Base-by-base conservation (phyloP, 495 filamentous ascomycete genomes). In the Jackrogersella minutella region DNA sequence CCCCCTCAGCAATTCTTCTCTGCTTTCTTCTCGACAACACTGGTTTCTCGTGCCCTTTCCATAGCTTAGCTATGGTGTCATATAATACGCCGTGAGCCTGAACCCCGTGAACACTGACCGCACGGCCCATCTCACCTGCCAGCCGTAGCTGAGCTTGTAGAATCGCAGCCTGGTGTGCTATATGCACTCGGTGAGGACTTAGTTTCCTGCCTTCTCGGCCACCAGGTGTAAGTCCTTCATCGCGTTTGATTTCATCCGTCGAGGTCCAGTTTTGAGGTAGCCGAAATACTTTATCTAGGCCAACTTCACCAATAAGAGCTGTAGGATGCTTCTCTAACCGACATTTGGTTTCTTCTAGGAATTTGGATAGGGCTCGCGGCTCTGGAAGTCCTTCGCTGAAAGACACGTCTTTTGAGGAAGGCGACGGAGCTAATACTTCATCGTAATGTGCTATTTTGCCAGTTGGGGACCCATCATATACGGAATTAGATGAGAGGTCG, bases 91-190 rank as follows among this genome's bases (percentile, higher is more conserved):
- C 96, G 69, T 97, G 95, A 0, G 91, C 92, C 73, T 95, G 90
- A 13, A 98, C 96, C 21, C 93, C 93, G 72, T 98, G 95, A 0
- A 98, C 82, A 11, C 91, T 94, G 2, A 93, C 95, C 0, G 93
- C 84, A 13, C 93, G 83, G 22, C 85, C 82, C 79, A 97, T 79
- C 71, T 93, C 88, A 8, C 91, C 94, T 0, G 95, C 96, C 26
- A 99, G 82, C 17, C 84, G 79, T n/a, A 99, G 82, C 76, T 99
- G 95, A 4, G 92, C 88, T 69, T 86, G 84, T 8, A 99, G 78
- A 5, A 99, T 73, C 30, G 77, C 79, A 44, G 85, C 84, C 76
- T 99, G 95, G 71, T 99, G 95, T 5, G 86, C 75, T 74, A 93
- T 83, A 30, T 87, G 82, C 17, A 97, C 93, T 57, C 86, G 84